Percentiles rank a stretch among this genome's conserved stretches.
Conservation (phyloP, 805 yeast species). For the Monosporozyma unispora region DNA sequence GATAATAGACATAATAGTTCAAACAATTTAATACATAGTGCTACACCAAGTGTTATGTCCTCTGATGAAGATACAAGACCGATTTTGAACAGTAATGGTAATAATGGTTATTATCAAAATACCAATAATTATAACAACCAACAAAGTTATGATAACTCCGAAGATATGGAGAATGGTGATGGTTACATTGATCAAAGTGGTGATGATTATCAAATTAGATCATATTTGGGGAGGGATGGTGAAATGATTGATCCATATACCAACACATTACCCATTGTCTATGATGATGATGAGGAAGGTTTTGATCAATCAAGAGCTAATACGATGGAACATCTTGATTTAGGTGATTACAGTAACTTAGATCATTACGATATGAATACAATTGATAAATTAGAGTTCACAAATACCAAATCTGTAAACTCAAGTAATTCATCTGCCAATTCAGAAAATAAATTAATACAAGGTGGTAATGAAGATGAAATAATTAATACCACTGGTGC, state of each 20-base stretch:
- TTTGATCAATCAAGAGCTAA: conserved; percentile 6
- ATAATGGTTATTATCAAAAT: neutral
- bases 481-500: neutral
- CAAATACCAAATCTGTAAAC: conserved; percentile 7
- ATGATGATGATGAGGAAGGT: conserved; percentile 4
- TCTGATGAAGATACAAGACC: conserved; percentile 17
- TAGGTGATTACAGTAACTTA: conserved; percentile 19
- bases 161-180: conserved; percentile 19
- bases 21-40: neutral
- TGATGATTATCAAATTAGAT: conserved; percentile 30
- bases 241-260: conserved; percentile 31
- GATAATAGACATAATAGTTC: conserved; percentile 4
- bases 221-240: conserved; percentile 28
- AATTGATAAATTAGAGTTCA: conserved; percentile 8
- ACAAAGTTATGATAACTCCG: neutral
- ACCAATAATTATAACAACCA: neutral
- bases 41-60: conserved; percentile 7
- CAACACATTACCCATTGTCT: conserved; percentile 1
- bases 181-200: conserved; percentile 27
- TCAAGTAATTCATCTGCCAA: conserved; percentile 8
- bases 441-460: conserved; percentile 7
- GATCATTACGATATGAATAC: conserved; percentile 18
- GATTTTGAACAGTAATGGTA: conserved; percentile 12
- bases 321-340: conserved; percentile 13
- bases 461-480: conserved; percentile 3